Base-by-base conservation (phyloP, 768 basidiomycete species). In the Lyophyllum decastes region DNA sequence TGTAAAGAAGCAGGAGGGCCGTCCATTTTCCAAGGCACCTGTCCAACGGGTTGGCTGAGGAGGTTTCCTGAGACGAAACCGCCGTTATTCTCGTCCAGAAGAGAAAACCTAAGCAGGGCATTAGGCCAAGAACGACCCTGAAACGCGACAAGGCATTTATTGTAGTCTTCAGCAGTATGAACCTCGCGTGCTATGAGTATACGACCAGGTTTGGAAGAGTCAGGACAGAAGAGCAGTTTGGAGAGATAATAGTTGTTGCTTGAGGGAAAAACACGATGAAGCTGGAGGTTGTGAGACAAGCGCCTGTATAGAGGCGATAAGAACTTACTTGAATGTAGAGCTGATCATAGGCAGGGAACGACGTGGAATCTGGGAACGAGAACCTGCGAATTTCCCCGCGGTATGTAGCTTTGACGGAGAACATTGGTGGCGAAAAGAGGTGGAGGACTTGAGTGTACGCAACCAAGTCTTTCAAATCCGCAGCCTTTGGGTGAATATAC, bases 341-440 rank as follows among this genome's bases (percentile, higher is more conserved):
- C 61, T 89, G 76, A 2, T 80, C 71, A 66, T 82, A 90, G 1
- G 84, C 71, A 45, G 90, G 90, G 65, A 92, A 90, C 17, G 73
- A 63, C 40, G 72, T 66, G n/a, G 69, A 70, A 6, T 78, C 75
- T 17, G 75, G 60, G 61, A 90, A 89, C 2, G 82, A 73, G 63
- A 89, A 78, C 63, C 82, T 89, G 64, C 90, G 83, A 55, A 84
- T 89, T 69, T 92, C 88, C 27, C 75, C 73, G 54, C 80, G 76
- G 69, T 90, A 91, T 21, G 88, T 88, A n/a, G 85, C 89, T 73
- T 92, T 92, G 67, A 92, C 82, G 55, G 84, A 83, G 77, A 91
- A 90, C 83, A 87, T 86, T 73, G 76, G 71, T 63, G 62, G 46
- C 54, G 63, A 64, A 62, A 61, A 61, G 67, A 62, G 59, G 60